These are phyloP conservation scores for Adansonia gregorii DNA, from an alignment of 441 rosid species.

Conservation along the genomic window DNA sequence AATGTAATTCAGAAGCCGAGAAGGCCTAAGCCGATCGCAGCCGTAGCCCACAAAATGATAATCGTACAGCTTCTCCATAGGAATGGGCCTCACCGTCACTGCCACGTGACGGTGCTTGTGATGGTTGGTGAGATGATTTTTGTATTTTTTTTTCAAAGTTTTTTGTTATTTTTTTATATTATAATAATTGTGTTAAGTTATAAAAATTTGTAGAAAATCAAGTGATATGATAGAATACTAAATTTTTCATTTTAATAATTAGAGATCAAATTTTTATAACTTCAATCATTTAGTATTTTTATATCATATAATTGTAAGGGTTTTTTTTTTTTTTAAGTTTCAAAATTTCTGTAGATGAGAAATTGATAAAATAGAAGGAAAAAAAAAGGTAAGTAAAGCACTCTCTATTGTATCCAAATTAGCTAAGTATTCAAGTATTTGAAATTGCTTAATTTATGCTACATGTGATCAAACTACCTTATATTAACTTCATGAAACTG, in stretches of 20 bases:
- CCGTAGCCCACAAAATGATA: neutral
- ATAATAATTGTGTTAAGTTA: no score
- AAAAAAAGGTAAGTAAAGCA: no score
- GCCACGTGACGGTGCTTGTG: constrained; percentile 27
- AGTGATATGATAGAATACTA: no score
- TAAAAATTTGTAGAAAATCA: no score
- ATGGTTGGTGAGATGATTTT: constrained; percentile 18
- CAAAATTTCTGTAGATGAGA: neutral
- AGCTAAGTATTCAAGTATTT: neutral
- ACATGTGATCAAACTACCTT: neutral
- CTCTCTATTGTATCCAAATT: neutral
- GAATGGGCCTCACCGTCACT: neutral
- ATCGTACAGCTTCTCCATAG: neutral
- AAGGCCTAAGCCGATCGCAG: neutral
- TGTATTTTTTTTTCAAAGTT: no score
- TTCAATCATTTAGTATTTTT: no score
- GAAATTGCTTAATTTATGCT: neutral
- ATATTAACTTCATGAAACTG: neutral
- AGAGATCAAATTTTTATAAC: no score
- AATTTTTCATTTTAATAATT: no score
- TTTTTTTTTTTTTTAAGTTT: neutral
- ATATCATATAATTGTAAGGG: no score
- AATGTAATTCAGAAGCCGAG: neutral
- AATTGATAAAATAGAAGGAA: neutral
- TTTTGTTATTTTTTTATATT: no score